These are phyloP conservation scores for Cucumis hystrix DNA, from an alignment of 306 rosid genomes.

Conservation along the genomic window DNA sequence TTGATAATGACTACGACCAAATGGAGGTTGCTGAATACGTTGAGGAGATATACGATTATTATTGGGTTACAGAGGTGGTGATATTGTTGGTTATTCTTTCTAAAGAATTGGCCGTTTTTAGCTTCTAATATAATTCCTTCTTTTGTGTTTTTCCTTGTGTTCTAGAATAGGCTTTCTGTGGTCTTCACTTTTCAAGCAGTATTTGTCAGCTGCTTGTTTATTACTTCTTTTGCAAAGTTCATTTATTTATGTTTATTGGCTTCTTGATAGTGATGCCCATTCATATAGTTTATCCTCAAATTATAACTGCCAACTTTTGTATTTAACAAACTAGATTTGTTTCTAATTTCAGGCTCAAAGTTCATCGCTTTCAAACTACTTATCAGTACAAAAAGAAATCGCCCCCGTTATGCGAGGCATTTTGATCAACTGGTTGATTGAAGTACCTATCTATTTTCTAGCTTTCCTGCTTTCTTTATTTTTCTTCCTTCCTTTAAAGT, in stretches of 20 bases:
- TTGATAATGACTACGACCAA: conserved; percentile 64
- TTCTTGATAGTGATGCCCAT: not conserved
- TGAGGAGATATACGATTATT: conserved; percentile 68
- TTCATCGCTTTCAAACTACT: conserved; percentile 42
- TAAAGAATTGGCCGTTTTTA: not conserved
- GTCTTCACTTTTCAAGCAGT: not conserved
- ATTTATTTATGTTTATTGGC: not conserved
- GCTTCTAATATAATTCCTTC: not conserved
- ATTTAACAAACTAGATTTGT: not conserved
- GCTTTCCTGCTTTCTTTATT: not conserved
- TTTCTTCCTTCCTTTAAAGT: not conserved
- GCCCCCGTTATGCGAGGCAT: conserved; percentile 69
- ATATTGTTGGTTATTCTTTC: not conserved
- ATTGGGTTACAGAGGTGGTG: conserved; percentile 74
- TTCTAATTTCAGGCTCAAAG: conserved; percentile 43
- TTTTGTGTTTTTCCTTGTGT: not conserved
- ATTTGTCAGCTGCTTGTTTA: not conserved
- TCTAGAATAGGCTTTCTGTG: not conserved
- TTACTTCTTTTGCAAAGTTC: not conserved
- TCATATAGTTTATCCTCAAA: not conserved
- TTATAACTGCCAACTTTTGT: not conserved
- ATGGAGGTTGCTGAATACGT: conserved; percentile 81
- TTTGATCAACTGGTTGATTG: conserved; percentile 85
- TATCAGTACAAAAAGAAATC: conserved; percentile 56
- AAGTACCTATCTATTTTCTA: conserved; percentile 30